These are phyloP conservation scores for Sclerotinia glacialis DNA, from an alignment of 2,329 filamentous ascomycete genomes.

Conservation along the genomic window DNA sequence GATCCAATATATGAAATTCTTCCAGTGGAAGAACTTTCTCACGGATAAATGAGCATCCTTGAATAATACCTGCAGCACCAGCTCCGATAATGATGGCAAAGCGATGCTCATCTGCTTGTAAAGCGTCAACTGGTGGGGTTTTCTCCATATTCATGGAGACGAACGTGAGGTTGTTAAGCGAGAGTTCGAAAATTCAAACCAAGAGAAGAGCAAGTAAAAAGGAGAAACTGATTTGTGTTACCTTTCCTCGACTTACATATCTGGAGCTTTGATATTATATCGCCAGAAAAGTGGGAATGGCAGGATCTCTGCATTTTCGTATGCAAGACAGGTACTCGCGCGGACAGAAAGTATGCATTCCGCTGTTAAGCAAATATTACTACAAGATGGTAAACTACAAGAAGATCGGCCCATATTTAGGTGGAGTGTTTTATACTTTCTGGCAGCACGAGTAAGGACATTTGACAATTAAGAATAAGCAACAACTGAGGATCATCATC, in stretches of 20 bases:
- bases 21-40: constrained; percentile 5
- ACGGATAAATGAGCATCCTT: constrained; percentile 11
- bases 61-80: constrained; percentile 11
- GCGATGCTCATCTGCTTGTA: constrained; percentile 11
- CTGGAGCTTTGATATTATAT: too few species aligned
- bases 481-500: too few species aligned
- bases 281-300: too few species aligned
- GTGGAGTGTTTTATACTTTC: not conserved
- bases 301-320: too few species aligned
- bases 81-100: constrained; percentile 1
- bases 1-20: constrained; percentile 12
- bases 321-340: not conserved
- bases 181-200: too few species aligned
- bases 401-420: too few species aligned
- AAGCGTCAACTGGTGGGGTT: not conserved
- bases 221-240: too few species aligned
- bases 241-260: not conserved
- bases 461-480: too few species aligned
- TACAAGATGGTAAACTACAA: not conserved
- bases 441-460: not conserved
- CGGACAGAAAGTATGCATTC: not conserved
- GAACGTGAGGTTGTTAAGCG: too few species aligned
- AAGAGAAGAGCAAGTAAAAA: too few species aligned
- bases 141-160: not conserved
- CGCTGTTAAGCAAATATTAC: not conserved